These are phyloP conservation scores for Sphaerostilbella broomeana DNA, from an alignment of 2,329 filamentous ascomycete genomes.

Conservation along the genomic window DNA sequence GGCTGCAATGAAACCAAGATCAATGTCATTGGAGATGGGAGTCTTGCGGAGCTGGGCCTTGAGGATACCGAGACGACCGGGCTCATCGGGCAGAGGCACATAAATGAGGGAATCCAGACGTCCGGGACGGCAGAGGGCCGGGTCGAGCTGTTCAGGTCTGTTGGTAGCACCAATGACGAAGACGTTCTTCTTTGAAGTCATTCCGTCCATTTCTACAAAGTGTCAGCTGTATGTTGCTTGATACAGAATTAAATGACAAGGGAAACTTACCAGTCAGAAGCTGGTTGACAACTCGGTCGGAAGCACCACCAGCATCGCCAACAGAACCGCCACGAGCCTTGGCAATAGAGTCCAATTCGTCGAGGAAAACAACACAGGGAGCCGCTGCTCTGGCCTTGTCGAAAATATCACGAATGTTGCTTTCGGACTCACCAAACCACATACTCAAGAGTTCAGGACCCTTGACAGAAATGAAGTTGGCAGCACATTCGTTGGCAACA, in stretches of 20 bases:
- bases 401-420: slow-evolving; percentile 99
- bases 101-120: slow-evolving; percentile 99
- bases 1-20: slow-evolving; percentile 85
- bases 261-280: slow-evolving; percentile 75
- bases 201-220: slow-evolving; percentile 84
- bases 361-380: slow-evolving; percentile 97
- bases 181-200: slow-evolving; percentile 99
- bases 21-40: slow-evolving; percentile 78
- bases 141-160: slow-evolving; percentile 96
- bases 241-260: no score
- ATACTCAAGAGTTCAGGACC: slow-evolving; percentile 96
- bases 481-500: slow-evolving; percentile 96
- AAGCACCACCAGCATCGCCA: slow-evolving; percentile 94
- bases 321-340: slow-evolving; percentile 97
- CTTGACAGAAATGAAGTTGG: slow-evolving; percentile 99
- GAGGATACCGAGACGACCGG: slow-evolving; percentile 81
- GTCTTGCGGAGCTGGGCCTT: slow-evolving; percentile 98
- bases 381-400: slow-evolving; percentile 98
- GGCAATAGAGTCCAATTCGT: slow-evolving; percentile 97
- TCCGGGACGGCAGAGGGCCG: slow-evolving; percentile 93
- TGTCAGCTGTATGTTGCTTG: slow-evolving; percentile 33
- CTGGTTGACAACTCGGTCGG: slow-evolving; percentile 99
- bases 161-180: slow-evolving; percentile 99
- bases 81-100: slow-evolving; percentile 90
- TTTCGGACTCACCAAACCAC: slow-evolving; percentile 99